Base-by-base conservation (phyloP, 306 rosid species). In the Castanopsis chinensis region DNA sequence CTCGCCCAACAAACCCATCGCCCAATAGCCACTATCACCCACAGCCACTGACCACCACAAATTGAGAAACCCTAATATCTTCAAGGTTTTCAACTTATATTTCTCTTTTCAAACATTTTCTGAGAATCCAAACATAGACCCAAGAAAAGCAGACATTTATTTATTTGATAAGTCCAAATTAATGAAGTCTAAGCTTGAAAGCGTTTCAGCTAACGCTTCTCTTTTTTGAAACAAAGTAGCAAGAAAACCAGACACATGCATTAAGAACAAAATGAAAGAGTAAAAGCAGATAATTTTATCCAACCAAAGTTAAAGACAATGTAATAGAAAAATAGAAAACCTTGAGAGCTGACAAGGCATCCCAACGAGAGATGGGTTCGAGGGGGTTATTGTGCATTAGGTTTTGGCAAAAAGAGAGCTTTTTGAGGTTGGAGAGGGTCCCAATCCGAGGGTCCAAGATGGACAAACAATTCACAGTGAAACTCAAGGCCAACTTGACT, bases 351-450 rank as follows among this genome's bases (percentile, higher is more conserved):
- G 92, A 84, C 27, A 95, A 77, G 7, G 85, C 75, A 72, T 78
- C 82, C 96, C 97, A 91, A 55, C 82, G 41, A 67, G 99, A 96
- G 58, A 95, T 86, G 18, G 91, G 94, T 2, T 64, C 85, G 19
- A 89, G 86, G 69, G 94, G 91, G 56, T 76, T 72, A 65, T 96
- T 96, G 1, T 85, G 78, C 75, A 96, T 27, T 70, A 93, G 97
- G 87, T 96, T 93, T 63, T 96, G 98, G 25, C 97, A 97, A 53
- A 93, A 76, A 7, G 97, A 96, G 17, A 96, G 94, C 86, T 96
- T 93, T 81, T 80, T 88, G 69, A 93, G 98, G 85, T 77, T 68
- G 28, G 89, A 82, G 13, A 96, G 91, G 67, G 79, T 80, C n/a
- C 61, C 87, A 45, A 96, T 91, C 83, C 98, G 97, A 75, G 93